Conservation (phyloP, 2,329 filamentous ascomycete species). For the Xylaria sp. region DNA sequence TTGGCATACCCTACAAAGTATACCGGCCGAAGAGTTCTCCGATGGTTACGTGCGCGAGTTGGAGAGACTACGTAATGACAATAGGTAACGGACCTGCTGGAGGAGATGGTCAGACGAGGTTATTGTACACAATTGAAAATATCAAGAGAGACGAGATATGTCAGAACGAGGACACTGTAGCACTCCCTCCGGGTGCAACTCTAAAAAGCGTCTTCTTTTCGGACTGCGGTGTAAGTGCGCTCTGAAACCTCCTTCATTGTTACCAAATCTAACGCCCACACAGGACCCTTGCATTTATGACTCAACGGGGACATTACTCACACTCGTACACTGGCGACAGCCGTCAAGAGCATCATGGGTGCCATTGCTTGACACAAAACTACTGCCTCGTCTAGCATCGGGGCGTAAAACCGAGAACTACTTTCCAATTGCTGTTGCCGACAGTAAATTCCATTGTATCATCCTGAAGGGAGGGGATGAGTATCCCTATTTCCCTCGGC, state of each 20-base stretch:
- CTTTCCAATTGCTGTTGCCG: slow-evolving; percentile 93
- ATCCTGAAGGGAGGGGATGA: slow-evolving; percentile 96
- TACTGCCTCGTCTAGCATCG: slow-evolving; percentile 81
- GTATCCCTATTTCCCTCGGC: slow-evolving; percentile 92
- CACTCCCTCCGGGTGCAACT: slow-evolving; percentile 77
- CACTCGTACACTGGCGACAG: slow-evolving; percentile 89
- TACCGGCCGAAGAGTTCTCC: slow-evolving; percentile 92
- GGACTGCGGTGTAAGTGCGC: slow-evolving; percentile 77
- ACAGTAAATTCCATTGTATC: slow-evolving; percentile 96
- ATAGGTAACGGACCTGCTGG: slow-evolving; percentile 91
- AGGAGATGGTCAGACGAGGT: slow-evolving; percentile 78
- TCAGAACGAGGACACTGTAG: slow-evolving; percentile 92
- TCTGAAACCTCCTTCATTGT: slow-evolving; percentile 11
- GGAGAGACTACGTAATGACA: slow-evolving; percentile 95
- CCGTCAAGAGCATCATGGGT: slow-evolving; percentile 90
- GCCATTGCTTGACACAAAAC: slow-evolving; percentile 88
- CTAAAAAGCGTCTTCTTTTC: slow-evolving; percentile 92
- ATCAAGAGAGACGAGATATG: slow-evolving; percentile 93
- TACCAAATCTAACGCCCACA: slow-evolving; percentile 38
- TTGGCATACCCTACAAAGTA: slow-evolving; percentile 87
- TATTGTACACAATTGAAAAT: slow-evolving; percentile 94
- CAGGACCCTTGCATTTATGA: slow-evolving; percentile 97
- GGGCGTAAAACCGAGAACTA: slow-evolving; percentile 91
- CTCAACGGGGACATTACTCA: slow-evolving; percentile 86
- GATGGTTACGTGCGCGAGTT: slow-evolving; percentile 91